Base-by-base conservation (phyloP, 2,329 filamentous ascomycete species). In the Fusarium abutilonis region DNA sequence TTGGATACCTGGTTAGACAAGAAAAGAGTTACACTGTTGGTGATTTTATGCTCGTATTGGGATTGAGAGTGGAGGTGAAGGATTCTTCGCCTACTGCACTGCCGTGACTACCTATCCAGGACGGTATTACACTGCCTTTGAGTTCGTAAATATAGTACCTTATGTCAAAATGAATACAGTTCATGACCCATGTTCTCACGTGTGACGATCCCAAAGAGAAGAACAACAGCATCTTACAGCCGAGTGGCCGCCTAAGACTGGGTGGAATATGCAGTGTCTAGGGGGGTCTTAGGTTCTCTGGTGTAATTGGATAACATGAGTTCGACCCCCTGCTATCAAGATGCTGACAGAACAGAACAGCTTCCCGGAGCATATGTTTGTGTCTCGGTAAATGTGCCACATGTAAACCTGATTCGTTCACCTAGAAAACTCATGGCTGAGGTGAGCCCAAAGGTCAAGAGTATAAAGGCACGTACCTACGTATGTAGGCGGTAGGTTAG, bases 371-470 rank as follows among this genome's bases (percentile, higher is more conserved):
- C 41, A 47, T 60, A 45, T 57, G 44, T 59, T 32, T 28, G 13
- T 28, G 19, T 32, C 15, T 34, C 41, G 9, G 21, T 17, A 14
- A 23, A 43, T 29, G 34, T 28, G 6, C 9, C 10, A 32, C 13
- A 32, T 14, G 9, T n/a, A 32, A 31, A 26, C 35, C 9, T 60
- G 60, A 55, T 63, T 55, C 50, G 60, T 21, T 39, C 38, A 36
- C 32, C 5, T 15, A 39, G 11, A 32, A 21, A 35, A 31, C 32
- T 29, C 15, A 39, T 9, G 49, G 58, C 48, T 63, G 53, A 63
- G 58, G 60, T 63, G 46, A 60, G 60, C 54, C 28, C 34, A 45
- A 42, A 19, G 21, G 38, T 47, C 35, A 50, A 49, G 43, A 14
- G 31, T 32, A 28, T 10, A 8, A 28, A 28, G 19, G 19, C 19